Conservation (phyloP, 2,329 filamentous ascomycete species). For the Stachybotrys chlorohalonatus region DNA sequence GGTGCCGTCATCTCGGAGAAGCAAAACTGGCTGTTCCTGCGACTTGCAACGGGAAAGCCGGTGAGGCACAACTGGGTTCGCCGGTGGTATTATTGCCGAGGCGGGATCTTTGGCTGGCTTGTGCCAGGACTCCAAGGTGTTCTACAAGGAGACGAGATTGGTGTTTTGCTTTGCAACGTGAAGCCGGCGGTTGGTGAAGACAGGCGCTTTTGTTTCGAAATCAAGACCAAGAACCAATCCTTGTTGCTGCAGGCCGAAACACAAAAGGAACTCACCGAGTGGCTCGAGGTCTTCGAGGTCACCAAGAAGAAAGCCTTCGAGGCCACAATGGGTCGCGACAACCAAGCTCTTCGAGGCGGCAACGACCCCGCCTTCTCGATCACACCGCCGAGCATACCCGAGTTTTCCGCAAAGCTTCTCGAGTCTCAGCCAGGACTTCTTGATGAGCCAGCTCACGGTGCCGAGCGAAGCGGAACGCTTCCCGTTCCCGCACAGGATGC, state of each 20-base stretch:
- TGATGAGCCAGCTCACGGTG: slow-evolving; percentile 29
- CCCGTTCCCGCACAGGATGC: slow-evolving; percentile 52
- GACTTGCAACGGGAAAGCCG: slow-evolving; percentile 77
- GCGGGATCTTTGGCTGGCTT: slow-evolving; percentile 93
- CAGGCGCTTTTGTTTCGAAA: slow-evolving; percentile 91
- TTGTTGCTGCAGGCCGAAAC: slow-evolving; percentile 89
- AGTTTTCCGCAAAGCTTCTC: slow-evolving; percentile 75
- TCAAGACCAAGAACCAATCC: slow-evolving; percentile 93
- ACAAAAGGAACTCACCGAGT: slow-evolving; percentile 83
- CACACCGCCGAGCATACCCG: slow-evolving; percentile 75
- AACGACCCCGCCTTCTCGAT: slow-evolving; percentile 82
- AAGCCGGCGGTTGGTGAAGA: slow-evolving; percentile 89
- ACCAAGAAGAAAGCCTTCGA: slow-evolving; percentile 91
- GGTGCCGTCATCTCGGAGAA: slow-evolving; percentile 59
- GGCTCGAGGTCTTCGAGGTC: slow-evolving; percentile 87
- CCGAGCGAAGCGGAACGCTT: slow-evolving; percentile 57
- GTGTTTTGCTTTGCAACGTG: slow-evolving; percentile 86
- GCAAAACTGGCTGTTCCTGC: slow-evolving; percentile 88
- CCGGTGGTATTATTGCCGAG: slow-evolving; percentile 91
- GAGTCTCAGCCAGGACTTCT: slow-evolving; percentile 55
- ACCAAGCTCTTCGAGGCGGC: slow-evolving; percentile 34
- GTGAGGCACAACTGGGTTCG: slow-evolving; percentile 83
- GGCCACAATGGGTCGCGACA: slow-evolving; percentile 48
- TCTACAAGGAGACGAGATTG: slow-evolving; percentile 91
- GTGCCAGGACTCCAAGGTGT: slow-evolving; percentile 79